Evolutionary conservation across 23 red algal species (phyloP).

Genomic region (Gracilariopsis chorda): DNA sequence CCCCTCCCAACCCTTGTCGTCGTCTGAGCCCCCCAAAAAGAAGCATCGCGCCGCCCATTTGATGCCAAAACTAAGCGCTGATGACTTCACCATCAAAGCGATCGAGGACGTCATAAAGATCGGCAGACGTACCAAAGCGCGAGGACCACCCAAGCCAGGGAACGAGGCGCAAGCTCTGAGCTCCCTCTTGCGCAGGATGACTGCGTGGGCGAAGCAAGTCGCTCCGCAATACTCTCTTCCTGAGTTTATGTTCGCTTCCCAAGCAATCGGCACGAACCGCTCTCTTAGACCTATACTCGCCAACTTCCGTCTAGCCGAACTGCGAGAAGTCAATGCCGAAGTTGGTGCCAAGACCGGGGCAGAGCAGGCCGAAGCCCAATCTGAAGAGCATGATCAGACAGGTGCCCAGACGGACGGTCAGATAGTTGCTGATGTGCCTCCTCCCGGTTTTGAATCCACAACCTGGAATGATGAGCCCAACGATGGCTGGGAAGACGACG

Average conservation of each 20-base stretch:
- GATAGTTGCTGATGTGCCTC: background rate
- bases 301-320: slow-evolving; percentile 35
- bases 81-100: background rate
- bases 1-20: background rate
- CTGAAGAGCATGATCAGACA: background rate
- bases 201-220: slow-evolving; percentile 1
- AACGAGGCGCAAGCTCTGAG: background rate
- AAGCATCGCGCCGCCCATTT: background rate
- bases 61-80: slow-evolving; percentile 26
- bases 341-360: background rate
- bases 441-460: background rate
- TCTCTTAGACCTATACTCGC: slow-evolving; percentile 17
- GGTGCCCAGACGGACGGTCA: background rate
- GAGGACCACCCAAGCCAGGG: background rate
- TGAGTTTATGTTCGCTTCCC: slow-evolving; percentile 33
- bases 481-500: background rate
- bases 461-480: background rate
- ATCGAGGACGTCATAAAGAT: slow-evolving; percentile 1
- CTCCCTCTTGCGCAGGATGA: slow-evolving; percentile 7
- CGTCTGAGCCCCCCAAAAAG: background rate
- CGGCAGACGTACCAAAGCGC: background rate
- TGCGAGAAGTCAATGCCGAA: slow-evolving; percentile 29
- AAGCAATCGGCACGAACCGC: slow-evolving; percentile 28
- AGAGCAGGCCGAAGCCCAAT: background rate
- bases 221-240: background rate